Percentiles rank a stretch among this genome's conserved stretches.
Evolutionary conservation across 192 early-diverging fungal genomes (phyloP).

Genomic region (Podila minutissima): DNA sequence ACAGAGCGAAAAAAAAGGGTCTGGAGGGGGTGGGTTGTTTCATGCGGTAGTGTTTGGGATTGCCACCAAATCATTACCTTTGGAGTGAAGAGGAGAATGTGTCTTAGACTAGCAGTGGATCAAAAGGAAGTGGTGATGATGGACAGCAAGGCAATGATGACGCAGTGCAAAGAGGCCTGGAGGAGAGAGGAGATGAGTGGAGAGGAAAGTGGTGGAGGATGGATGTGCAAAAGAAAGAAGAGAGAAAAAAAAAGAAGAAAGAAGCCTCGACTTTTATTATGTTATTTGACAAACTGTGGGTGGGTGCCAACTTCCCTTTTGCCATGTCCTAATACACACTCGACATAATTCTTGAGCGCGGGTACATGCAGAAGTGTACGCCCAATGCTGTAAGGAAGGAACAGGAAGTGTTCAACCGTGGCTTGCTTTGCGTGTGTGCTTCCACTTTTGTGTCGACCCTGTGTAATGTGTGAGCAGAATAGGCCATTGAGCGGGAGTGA

Average conservation of each 20-base stretch:
- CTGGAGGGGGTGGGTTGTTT: no score
- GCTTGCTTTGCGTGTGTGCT: no score
- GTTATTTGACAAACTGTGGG: background rate
- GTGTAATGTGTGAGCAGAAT: background rate
- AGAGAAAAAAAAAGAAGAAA: background rate
- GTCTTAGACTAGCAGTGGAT: no score
- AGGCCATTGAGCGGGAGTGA: no score
- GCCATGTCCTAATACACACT: background rate
- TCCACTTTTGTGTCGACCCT: background rate
- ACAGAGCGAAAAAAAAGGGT: no score
- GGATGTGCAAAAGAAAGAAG: constrained; percentile 1
- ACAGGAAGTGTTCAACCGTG: background rate
- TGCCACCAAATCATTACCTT: no score
- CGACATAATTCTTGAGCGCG: background rate
- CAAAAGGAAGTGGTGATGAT: background rate
- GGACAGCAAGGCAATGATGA: background rate
- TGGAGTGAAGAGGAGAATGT: background rate
- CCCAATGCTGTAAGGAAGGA: background rate
- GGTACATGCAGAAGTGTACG: background rate
- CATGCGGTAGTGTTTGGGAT: background rate
- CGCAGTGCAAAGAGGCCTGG: background rate
- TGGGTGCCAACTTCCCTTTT: no score
- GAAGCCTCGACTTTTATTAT: background rate
- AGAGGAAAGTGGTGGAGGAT: background rate
- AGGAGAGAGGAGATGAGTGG: background rate